Evolutionary conservation across 1,139 yeast species (phyloP).

Genomic region (Kurtzmaniella quercitrusa): DNA sequence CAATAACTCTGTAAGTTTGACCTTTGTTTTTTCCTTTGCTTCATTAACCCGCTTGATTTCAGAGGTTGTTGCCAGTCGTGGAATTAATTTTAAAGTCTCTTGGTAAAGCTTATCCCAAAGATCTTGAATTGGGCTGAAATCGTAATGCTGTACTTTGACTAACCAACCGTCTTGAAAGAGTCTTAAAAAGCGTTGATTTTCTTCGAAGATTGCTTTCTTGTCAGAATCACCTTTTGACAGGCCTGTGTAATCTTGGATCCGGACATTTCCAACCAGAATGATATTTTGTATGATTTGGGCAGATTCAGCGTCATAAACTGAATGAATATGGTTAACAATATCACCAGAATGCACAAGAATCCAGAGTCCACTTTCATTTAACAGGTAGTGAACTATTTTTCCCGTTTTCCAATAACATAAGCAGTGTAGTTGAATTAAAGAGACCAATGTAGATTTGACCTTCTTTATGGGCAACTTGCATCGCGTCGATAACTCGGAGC

Average conservation of each 20-base stretch:
- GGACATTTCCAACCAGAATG: constrained; percentile 58
- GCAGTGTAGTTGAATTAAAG: constrained; percentile 64
- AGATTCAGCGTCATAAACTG: constrained; percentile 37
- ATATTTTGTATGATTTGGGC: constrained; percentile 77
- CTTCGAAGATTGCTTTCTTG: constrained; percentile 21
- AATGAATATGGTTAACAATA: constrained; percentile 52
- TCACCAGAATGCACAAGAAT: constrained; percentile 74
- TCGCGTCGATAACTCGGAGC: constrained; percentile 41
- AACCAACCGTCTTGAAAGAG: constrained; percentile 61
- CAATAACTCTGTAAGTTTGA: constrained; percentile 35
- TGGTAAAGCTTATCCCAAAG: constrained; percentile 54
- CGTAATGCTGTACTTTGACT: constrained; percentile 31
- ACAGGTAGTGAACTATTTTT: constrained; percentile 48
- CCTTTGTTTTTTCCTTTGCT: constrained; percentile 59
- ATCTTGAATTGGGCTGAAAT: constrained; percentile 48
- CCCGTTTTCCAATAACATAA: constrained; percentile 45
- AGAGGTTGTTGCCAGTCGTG: constrained; percentile 46
- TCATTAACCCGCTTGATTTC: constrained; percentile 65
- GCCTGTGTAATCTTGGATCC: constrained; percentile 54
- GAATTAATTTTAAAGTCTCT: constrained; percentile 47
- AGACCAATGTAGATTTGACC: constrained; percentile 57
- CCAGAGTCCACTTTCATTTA: constrained; percentile 63
- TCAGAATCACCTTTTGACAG: constrained; percentile 22
- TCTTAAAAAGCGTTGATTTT: constrained; percentile 31
- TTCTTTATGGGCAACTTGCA: constrained; percentile 39